A percentile compares a stretch with the other conserved stretches of the same genome.
Evolutionary conservation across 73 alveolate genomes (phyloP).

Genomic region (Diophrys sp.): DNA sequence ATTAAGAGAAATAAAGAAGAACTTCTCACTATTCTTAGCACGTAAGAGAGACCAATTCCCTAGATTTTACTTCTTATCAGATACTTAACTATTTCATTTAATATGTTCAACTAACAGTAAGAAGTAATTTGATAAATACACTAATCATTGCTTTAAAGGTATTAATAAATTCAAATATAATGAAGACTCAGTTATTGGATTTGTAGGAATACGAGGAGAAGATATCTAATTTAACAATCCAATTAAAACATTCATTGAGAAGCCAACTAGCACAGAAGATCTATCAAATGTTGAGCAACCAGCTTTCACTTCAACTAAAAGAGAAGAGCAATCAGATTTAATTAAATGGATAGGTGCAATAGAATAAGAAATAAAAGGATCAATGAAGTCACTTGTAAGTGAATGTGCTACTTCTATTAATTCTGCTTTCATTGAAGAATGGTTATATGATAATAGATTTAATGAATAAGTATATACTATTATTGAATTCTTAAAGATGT

Average conservation of each 20-base stretch:
- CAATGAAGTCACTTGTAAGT: conserved; percentile 30
- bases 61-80: conserved; percentile 33
- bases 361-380: conserved; percentile 18
- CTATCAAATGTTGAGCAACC: no score
- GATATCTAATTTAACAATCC: conserved; percentile 7
- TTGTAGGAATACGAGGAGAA: conserved; percentile 30
- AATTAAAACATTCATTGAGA: neutral
- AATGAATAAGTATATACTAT: conserved; percentile 31
- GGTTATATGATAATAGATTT: conserved; percentile 27
- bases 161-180: conserved; percentile 9
- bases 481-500: conserved; percentile 11
- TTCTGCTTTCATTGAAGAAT: conserved; percentile 22
- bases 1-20: conserved; percentile 5
- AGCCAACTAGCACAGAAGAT: neutral
- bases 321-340: neutral
- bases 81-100: conserved; percentile 13
- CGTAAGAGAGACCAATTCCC: conserved; percentile 30
- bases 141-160: conserved; percentile 36
- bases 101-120: conserved; percentile 20
- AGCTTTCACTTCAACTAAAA: neutral
- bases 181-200: conserved; percentile 13
- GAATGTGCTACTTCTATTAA: conserved; percentile 14
- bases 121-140: conserved; percentile 21
- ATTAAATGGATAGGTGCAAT: conserved; percentile 18
- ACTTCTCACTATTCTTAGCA: conserved; percentile 9